Conservation (phyloP, 1,139 yeast species). For the Debaryomycetaceae sp. region DNA sequence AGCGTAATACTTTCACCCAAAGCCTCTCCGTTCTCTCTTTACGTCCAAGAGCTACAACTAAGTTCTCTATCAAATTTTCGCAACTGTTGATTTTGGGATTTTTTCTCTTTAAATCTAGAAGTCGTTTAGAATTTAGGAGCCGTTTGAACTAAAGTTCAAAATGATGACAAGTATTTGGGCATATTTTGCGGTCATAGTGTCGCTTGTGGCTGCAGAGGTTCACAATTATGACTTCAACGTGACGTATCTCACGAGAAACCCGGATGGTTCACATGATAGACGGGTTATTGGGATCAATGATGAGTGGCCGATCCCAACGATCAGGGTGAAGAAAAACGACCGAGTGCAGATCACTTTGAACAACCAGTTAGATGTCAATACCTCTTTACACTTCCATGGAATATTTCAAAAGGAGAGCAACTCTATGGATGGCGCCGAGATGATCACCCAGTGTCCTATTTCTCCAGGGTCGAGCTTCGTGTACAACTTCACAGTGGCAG, state of each 20-base stretch:
- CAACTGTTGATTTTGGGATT: not conserved
- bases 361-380: conserved; percentile 68
- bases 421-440: conserved; percentile 86
- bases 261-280: conserved; percentile 69
- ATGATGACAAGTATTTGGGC: not conserved
- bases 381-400: conserved; percentile 90
- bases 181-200: not conserved
- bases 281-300: conserved; percentile 77
- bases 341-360: conserved; percentile 63
- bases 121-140: no score
- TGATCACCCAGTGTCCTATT: conserved; percentile 85
- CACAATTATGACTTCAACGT: conserved; percentile 72
- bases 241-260: conserved; percentile 66
- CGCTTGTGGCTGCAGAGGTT: conserved; percentile 42
- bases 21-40: no score
- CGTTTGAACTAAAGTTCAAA: not conserved
- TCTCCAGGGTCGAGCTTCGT: conserved; percentile 66
- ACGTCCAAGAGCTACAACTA: no score
- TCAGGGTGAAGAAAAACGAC: conserved; percentile 73
- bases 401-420: conserved; percentile 71
- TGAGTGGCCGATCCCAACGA: conserved; percentile 80
- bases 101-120: no score
- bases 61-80: not conserved
- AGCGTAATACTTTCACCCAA: no score
- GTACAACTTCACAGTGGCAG: conserved; percentile 76